Base-by-base conservation (phyloP, 352 stramenopile genomes). In the Globisporangium abappressorium region DNA sequence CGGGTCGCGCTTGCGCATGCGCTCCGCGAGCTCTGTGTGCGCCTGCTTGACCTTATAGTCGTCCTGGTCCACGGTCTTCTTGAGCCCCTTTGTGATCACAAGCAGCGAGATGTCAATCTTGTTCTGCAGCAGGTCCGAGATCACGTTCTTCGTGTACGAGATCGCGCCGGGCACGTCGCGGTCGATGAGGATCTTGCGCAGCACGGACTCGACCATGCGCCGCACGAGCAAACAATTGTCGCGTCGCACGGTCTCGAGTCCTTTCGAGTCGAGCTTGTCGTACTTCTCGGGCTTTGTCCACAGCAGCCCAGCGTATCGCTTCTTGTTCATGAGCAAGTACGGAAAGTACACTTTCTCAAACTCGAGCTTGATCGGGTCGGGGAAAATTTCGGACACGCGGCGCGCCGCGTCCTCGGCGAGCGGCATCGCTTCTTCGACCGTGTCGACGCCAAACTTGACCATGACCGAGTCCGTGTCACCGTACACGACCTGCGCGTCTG, bases 281-380 rank as follows among this genome's bases (percentile, higher is more conserved):
- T 98, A 99, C 70, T 99, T 99, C 2, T 99, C 97, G 3, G 93
- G 82, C 34, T 81, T 87, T 5, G 84, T 95, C 84, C 86, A 94
- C 11, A 94, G 73, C 61, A 95, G 65, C 36, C 84, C 86, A 54
- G 86, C 84, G 64, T 95, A 93, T 18, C 97, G 87, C 80, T 99
- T 99, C 86, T 99, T 99, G 85, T 99, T 99, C 97, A 99, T 99
- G 22, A 99, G 86, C 69, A 99, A 79, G 71, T 99, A 99, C 15
- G 98, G 98, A 67, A 96, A 99, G 79, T 99, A 99, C 1, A 99
- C 96, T 74, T 99, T 99, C 73, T 99, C 98, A 70, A 99, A 99
- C 74, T 99, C 98, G 51, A 99, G 85, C 67, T 97, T 87, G 80
- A 99, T 99, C 20, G 98, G 98, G 34, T 89, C 76, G 7, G 97